Base-by-base conservation (phyloP, 495 filamentous ascomycete species). In the Aspergillus haitiensis region DNA sequence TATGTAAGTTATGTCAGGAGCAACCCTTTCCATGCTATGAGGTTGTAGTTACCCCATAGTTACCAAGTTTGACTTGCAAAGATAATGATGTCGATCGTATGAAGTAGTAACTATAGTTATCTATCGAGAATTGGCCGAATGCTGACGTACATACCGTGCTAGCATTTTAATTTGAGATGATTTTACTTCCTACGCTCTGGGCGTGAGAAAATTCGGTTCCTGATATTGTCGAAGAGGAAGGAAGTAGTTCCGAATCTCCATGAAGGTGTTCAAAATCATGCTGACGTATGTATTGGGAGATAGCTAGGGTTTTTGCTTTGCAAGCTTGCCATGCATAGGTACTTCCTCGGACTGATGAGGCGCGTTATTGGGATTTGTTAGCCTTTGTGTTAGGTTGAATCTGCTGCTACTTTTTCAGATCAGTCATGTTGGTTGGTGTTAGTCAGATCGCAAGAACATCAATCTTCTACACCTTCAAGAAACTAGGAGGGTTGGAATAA, bases 1-100 rank as follows among this genome's bases (percentile, higher is more conserved):
- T 51, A 51, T 51, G 48, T 51, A 51, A 47, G 21, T 34, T 11
- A 51, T 51, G 48, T 51, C 21, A 51, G 48, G 48, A 51, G 34
- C 48, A 51, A 21, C 48, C 48, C 34, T 13, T 51, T 7, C 45
- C 10, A 12, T 34, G 31, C 12, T 21, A 51, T 34, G 32, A 51
- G 31, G 21, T 34, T 51, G 47, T 3, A 34, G 12, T n/a, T 18
- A 9, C 15, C 44, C 10, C 27, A 47, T 18, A 42, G 39, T 11
- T 5, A 5, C 15, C 44, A 16, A 21, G 15, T 9, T 1, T 47
- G 44, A 47, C n/a, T 40, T 40, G 37, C 44, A 47, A 47, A 16
- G 12, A 42, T 15, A 42, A 42, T 11, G 15, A 42, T 11, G 12
- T 42, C 39, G 39, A 42, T 15, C 39, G 12, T 42, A 2, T 42